Percentiles rank a stretch among this genome's conserved stretches.
Evolutionary conservation across 441 rosid genomes (phyloP).

Genomic region (Erodium texanum): DNA sequence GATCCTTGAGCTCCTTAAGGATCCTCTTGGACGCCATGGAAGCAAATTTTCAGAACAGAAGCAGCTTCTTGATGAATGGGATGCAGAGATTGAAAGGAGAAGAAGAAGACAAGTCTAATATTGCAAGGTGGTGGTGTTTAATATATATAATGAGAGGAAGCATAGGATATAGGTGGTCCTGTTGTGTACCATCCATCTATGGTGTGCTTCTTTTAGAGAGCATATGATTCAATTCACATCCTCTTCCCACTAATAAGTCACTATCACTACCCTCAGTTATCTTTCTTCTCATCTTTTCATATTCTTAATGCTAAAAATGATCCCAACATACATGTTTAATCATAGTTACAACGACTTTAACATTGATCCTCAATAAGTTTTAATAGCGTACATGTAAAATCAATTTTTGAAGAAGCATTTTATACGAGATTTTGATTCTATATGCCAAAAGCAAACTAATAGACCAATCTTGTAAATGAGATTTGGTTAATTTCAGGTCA

Average conservation of each 20-base stretch:
- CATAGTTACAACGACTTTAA: too few species aligned
- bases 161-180: background rate
- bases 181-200: background rate
- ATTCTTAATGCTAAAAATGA: background rate
- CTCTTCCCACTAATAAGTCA: background rate
- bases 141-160: background rate
- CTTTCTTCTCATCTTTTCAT: background rate
- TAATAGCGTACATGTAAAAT: too few species aligned
- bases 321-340: too few species aligned
- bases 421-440: background rate
- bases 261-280: background rate
- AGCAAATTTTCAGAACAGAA: background rate
- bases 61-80: background rate
- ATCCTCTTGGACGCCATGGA: constrained; percentile 33
- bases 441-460: background rate
- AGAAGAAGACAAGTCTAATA: background rate
- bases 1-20: constrained; percentile 32
- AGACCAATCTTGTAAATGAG: background rate
- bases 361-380: too few species aligned
- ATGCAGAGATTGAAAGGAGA: background rate
- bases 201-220: background rate
- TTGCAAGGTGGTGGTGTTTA: constrained; percentile 2
- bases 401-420: too few species aligned
- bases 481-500: background rate
- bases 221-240: constrained; percentile 1